Evolutionary conservation across 2,329 filamentous ascomycete species (phyloP).

Genomic region (Apiospora marii): DNA sequence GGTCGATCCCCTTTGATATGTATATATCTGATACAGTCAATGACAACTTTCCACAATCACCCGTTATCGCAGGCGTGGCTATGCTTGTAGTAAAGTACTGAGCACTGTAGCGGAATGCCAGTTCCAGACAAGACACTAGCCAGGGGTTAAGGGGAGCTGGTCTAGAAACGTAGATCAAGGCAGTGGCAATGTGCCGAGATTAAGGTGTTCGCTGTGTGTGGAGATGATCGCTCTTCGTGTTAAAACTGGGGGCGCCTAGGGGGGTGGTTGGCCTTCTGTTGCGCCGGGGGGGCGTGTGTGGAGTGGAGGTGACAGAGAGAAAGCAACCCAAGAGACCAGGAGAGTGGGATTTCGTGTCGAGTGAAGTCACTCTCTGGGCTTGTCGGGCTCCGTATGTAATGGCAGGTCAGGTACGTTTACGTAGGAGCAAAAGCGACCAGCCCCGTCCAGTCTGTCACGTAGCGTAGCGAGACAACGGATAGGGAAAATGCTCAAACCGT

Average conservation of each 20-base stretch:
- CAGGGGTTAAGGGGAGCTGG: constrained; percentile 26
- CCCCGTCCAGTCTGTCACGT: neutral
- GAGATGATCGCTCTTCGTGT: constrained; percentile 23
- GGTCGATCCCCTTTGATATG: constrained; percentile 10
- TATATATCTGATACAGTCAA: constrained; percentile 22
- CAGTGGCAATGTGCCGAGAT: constrained; percentile 25
- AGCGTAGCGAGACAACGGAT: neutral
- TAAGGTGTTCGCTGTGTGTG: constrained; percentile 23
- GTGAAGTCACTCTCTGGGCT: constrained; percentile 3
- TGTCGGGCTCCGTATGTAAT: too few relatives aligned
- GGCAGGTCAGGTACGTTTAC: too few relatives aligned
- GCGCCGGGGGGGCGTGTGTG: constrained; percentile 1
- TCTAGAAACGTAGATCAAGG: constrained; percentile 30
- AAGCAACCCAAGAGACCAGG: too few relatives aligned
- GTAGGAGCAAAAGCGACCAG: neutral
- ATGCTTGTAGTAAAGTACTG: neutral
- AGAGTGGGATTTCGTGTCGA: neutral
- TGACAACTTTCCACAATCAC: constrained; percentile 15
- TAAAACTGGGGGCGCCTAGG: neutral
- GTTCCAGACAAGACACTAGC: constrained; percentile 23
- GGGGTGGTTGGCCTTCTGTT: neutral
- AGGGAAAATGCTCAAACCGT: neutral
- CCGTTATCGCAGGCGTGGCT: constrained; percentile 23
- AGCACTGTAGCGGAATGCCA: constrained; percentile 23
- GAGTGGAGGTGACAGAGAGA: too few relatives aligned